A percentile compares a stretch with the other conserved stretches of the same genome.
phyloP scores from a whole-genome alignment of 306 rosid species.

The Medicago ruthenica region DNA sequence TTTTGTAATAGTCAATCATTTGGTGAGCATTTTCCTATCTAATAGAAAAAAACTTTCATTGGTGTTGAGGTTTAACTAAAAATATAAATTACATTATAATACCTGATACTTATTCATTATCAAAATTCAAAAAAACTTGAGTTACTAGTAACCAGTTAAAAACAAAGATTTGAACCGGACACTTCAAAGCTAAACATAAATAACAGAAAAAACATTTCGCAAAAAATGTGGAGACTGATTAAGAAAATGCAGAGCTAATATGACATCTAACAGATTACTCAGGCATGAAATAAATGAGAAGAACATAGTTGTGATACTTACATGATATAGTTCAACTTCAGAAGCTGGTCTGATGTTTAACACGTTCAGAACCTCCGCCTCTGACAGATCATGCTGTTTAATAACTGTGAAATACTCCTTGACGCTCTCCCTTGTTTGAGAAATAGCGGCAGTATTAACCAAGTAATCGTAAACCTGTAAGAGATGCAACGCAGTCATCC shows the following conservation, averaged over 20 bases:
- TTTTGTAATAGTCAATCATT: background rate
- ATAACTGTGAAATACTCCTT: conserved; percentile 56
- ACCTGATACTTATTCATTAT: background rate
- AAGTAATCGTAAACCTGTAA: conserved; percentile 75
- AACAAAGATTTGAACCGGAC: conserved; percentile 3
- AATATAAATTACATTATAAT: background rate
- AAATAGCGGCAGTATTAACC: conserved; percentile 57
- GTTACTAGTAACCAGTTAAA: conserved; percentile 1
- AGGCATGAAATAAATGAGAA: background rate
- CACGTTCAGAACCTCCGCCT: conserved; percentile 80
- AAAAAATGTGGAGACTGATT: background rate
- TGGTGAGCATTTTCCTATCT: background rate
- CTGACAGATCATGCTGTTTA: conserved; percentile 61
- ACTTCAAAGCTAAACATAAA: conserved; percentile 18
- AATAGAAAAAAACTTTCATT: background rate
- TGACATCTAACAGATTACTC: background rate
- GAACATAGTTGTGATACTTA: conserved; percentile 35
- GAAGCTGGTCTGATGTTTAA: conserved; percentile 64
- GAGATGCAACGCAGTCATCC: conserved; percentile 4
- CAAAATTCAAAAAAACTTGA: background rate
- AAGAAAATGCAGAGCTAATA: conserved; percentile 16
- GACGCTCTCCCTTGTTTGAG: conserved; percentile 64
- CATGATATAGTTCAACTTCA: conserved; percentile 58
- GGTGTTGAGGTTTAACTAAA: background rate
- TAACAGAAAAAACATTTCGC: background rate